Evolutionary conservation across 805 yeast genomes (phyloP).

Genomic region (Nakazawaea siamensis): DNA sequence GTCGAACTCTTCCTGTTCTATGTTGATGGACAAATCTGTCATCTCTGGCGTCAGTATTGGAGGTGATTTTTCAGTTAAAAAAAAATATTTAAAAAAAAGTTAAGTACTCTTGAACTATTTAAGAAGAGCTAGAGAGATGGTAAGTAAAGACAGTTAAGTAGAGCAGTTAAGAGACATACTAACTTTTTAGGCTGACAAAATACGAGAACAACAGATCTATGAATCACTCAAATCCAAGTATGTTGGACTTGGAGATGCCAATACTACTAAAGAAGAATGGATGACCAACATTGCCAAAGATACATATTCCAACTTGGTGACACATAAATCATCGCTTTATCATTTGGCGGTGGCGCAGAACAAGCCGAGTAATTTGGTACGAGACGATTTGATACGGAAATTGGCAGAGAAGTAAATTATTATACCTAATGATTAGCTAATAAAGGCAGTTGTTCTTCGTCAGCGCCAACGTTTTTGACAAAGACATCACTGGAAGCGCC

Average conservation of each 20-base stretch:
- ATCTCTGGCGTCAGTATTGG: not conserved
- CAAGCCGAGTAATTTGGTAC: conserved; percentile 28
- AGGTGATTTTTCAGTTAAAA: too few relatives aligned
- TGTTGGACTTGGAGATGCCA: conserved; percentile 70
- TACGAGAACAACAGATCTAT: conserved; percentile 49
- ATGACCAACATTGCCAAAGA: conserved; percentile 58
- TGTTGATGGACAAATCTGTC: conserved; percentile 1
- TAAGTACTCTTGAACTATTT: too few relatives aligned
- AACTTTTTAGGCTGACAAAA: conserved; percentile 49
- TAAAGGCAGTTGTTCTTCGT: conserved; percentile 26
- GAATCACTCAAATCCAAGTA: conserved; percentile 52
- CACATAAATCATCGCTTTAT: conserved; percentile 46
- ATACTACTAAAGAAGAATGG: conserved; percentile 67
- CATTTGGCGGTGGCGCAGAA: conserved; percentile 47
- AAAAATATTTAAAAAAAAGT: too few relatives aligned
- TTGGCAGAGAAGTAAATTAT: conserved; percentile 20
- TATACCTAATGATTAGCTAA: conserved; percentile 11
- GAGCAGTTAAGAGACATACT: not conserved
- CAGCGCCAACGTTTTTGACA: conserved; percentile 7
- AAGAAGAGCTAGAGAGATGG: not conserved
- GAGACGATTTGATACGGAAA: conserved; percentile 27
- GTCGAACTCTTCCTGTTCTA: conserved; percentile 8
- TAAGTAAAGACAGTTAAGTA: not conserved
- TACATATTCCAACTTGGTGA: conserved; percentile 52
- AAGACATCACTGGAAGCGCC: conserved; percentile 32